These are phyloP conservation scores for Thuja plicata DNA, from an alignment of 83 land plant genomes.

Conservation along the genomic window DNA sequence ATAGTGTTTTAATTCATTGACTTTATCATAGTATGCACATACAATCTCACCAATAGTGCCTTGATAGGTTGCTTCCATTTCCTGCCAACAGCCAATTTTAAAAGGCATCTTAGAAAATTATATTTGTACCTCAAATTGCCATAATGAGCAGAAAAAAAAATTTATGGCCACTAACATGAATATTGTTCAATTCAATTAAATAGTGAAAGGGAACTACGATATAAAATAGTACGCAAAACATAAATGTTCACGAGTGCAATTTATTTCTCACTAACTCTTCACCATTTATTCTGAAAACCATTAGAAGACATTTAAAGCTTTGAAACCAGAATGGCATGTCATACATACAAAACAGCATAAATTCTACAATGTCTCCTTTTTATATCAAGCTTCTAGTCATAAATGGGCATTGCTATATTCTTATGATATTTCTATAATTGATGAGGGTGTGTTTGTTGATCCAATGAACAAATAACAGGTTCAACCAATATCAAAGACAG, in stretches of 20 bases:
- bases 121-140: not conserved
- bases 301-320: not conserved
- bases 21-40: slow-evolving; percentile 85
- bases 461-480: not conserved
- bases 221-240: not conserved
- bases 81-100: slow-evolving; percentile 36
- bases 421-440: not conserved
- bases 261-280: not conserved
- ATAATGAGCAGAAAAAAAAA: not conserved
- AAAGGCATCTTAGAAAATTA: not conserved
- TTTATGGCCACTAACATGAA: not conserved
- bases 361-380: not conserved
- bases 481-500: not conserved
- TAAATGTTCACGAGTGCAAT: not conserved
- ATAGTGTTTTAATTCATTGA: slow-evolving; percentile 60
- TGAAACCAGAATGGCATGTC: not conserved
- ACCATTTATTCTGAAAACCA: not conserved
- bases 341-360: not conserved
- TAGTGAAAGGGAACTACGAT: not conserved
- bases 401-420: not conserved
- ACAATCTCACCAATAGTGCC: slow-evolving; percentile 68
- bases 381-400: not conserved
- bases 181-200: not conserved
- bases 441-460: not conserved
- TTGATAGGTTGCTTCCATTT: slow-evolving; percentile 68